Base-by-base conservation (phyloP, 1,284 basidiomycete genomes). In the Porogramme epimiltina region DNA sequence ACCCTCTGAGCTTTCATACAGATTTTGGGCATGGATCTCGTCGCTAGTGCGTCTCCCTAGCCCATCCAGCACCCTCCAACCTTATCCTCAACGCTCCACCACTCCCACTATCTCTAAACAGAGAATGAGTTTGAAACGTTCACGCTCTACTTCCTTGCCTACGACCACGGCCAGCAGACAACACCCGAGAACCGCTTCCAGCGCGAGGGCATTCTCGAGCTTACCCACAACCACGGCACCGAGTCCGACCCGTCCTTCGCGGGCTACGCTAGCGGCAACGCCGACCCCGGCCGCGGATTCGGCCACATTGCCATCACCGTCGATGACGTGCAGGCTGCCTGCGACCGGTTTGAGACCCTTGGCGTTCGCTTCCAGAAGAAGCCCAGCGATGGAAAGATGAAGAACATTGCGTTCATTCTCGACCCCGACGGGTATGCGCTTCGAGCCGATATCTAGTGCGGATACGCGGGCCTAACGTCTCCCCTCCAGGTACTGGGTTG, bases 211-310 rank as follows among this genome's bases (percentile, higher is more conserved):
- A 76, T 95, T 51, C 83, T 95, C 54, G 93, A 95, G 70, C 80
- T 95, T 44, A 93, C 91, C 10, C 88, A 92, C 74, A 95, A 95
- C 75, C 89, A 91, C 68, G 92, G 93, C 51, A 95, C 94, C 42
- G 93, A 96, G 71, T 74, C 69, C 55, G 90, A 96, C 70, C 62
- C 84, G 53, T 70, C 73, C 55, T 95, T 95, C 77, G 68, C 83
- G 63, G 90, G 91, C 39, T 95, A 96, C 69, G 78, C 84, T 13
- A 86, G 70, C 60, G 95, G 94, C 1, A 97, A 97, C 72, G 68
- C 79, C 4, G 92, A 95, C n/a, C 89, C 89, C 10, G 86, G 86
- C 37, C 77, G 77, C 51, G 87, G 87, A 8, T 95, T 95, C 64
- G 92, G 93, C 1, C 92, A 95, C 70, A 93, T 95, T 62, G 91